Evolutionary conservation across 1,284 basidiomycete species (phyloP), one percentile per base, ranked within the genome.

Genomic region (Phlebopus sp.): DNA sequence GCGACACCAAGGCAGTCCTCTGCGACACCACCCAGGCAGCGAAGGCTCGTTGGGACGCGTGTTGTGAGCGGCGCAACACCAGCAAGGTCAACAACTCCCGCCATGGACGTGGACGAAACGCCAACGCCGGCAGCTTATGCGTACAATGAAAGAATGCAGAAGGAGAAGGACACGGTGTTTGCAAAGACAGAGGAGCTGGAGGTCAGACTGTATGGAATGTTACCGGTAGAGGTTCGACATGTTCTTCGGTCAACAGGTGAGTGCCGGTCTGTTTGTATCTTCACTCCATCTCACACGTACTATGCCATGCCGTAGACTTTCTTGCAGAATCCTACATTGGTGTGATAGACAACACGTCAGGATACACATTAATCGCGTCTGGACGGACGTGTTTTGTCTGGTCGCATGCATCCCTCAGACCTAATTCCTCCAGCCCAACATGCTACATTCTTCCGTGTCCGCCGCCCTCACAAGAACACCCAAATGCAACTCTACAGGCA

Each of bases 391-490:
- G 86, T 62, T 91, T 87, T 64, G 84, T 90, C 30, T 91, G 88
- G 88, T 84, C 88, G 55, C 82, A 89, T 69, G 76, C 82, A 60
- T 80, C 81, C 50, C 54, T 73, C 63, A 52, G 44, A 38, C 66
- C 62, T 21, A 54, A 50, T 15, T 49, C 64, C 15, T 55, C 61
- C 29, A 67, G 63, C 13, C 86, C 87, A 13, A 90, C 86, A 8
- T 91, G 89, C 63, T 90, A 91, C 58, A 91, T 91, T 36, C 88
- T 91, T 58, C 73, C 82, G 14, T 86, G 83, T 60, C 84, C 84
- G 9, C 70, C 59, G 46, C 41, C 53, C 44, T 51, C 54, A 38
- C 52, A 49, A 5, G 49, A 19, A 17, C 50, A 72, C 62, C 60
- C 72, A 59, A 62, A 75, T 11, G 64, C 73, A 5, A 71, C 69